Base-by-base conservation (phyloP, 1,284 basidiomycete species). In the Melampsora occidentalis region DNA sequence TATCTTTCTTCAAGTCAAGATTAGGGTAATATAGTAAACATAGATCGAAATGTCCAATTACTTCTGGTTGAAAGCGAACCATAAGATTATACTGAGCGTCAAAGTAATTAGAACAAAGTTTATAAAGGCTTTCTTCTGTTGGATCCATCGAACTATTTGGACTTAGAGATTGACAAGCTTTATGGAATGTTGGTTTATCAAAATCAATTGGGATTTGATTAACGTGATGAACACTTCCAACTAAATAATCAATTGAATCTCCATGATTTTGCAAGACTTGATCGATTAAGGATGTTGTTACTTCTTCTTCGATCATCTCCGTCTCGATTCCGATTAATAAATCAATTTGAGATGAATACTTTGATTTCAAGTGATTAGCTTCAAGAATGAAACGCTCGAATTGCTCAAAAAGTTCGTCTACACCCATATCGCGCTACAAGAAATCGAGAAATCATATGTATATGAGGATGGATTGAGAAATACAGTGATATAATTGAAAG, bases 191-290 rank as follows among this genome's bases (percentile, higher is more conserved):
- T 7, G 84, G 79, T 62, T 84, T 79, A 84, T 97, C 94, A 81
- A 99, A 97, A 84, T 99, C 96, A 84, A 99, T 97, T 1, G 95
- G 93, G 25, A 93, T 88, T 16, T 86, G 86, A 80, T 90, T 87
- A 81, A 93, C 93, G 81, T 98, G 97, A 83, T 99, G 97, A 7
- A 99, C 86, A 64, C 91, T 93, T 5, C 97, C 96, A 70, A 99
- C 93, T 80, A 98, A 83, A 83, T 94, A 98, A 82, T 98, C 91
- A 78, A 99, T 88, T 68, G 85, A 85, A 67, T 80, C 81, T 22
- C 90, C 83, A 51, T 90, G 84, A 6, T 80, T 78, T 20, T 86
- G 82, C 53, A 97, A 85, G 6, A 86, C 78, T 0, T 42, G 5
- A 12, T 80, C 78, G 6, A 86, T 82, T 22, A 85, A 83, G 78